Evolutionary conservation across 2,329 filamentous ascomycete species (phyloP).

Genomic region (Curvularia spicifera): DNA sequence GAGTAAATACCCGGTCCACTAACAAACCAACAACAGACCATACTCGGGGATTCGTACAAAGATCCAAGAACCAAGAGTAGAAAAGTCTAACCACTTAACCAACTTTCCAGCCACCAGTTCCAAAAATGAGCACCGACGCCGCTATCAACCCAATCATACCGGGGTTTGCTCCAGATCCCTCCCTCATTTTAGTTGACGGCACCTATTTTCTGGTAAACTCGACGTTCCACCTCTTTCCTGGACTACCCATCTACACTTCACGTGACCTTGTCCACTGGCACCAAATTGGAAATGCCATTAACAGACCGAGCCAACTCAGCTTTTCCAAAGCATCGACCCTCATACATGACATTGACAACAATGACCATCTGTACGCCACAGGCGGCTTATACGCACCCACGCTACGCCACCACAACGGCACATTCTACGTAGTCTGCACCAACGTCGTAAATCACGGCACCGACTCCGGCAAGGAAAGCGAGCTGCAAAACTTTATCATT

Average conservation of each 20-base stretch:
- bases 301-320: slow-evolving; percentile 54
- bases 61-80: background rate
- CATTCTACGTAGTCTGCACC: slow-evolving; percentile 29
- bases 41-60: background rate
- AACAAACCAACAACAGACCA: background rate
- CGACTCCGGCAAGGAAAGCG: slow-evolving; percentile 50
- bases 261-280: slow-evolving; percentile 59
- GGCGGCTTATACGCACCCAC: slow-evolving; percentile 29
- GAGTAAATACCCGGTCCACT: background rate
- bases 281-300: slow-evolving; percentile 55
- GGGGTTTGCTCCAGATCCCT: slow-evolving; percentile 58
- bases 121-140: slow-evolving; percentile 1
- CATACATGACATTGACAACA: slow-evolving; percentile 10
- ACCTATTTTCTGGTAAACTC: slow-evolving; percentile 60
- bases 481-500: slow-evolving; percentile 47
- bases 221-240: slow-evolving; percentile 59
- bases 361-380: slow-evolving; percentile 22
- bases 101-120: background rate
- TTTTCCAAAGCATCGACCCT: slow-evolving; percentile 56
- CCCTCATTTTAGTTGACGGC: slow-evolving; percentile 50
- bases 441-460: slow-evolving; percentile 38
- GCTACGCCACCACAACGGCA: slow-evolving; percentile 22
- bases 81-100: background rate
- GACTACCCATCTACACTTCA: slow-evolving; percentile 58
- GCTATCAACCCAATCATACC: slow-evolving; percentile 49